Conservation (phyloP, 306 rosid genomes). For the Hylodesmum podocarpum region DNA sequence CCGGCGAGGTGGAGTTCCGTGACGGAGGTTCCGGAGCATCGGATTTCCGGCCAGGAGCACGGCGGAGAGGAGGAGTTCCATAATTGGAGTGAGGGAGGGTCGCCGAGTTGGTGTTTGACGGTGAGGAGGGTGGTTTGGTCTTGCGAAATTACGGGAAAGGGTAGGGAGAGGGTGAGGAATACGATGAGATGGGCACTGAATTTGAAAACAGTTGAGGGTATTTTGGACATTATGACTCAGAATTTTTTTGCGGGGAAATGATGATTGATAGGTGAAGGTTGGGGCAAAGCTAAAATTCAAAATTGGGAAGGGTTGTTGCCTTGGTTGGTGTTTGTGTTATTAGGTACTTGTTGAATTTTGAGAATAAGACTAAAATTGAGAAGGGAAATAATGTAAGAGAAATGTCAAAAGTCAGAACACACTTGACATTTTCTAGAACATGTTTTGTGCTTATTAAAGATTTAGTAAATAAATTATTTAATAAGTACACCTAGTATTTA, state of each 20-base stretch:
- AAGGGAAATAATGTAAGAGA: too few species aligned
- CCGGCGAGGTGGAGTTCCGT: background rate
- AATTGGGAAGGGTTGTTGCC: background rate
- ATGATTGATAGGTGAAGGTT: background rate
- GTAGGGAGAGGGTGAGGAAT: background rate
- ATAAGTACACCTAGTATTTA: too few species aligned
- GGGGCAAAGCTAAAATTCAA: background rate
- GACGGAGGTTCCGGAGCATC: background rate
- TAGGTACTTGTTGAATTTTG: background rate
- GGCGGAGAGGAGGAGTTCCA: background rate
- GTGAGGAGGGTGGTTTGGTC: background rate
- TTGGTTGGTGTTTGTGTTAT: background rate
- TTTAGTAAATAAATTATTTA: too few species aligned
- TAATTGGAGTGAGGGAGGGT: background rate
- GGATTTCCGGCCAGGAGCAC: background rate
- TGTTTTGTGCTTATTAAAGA: too few species aligned
- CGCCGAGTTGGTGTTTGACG: background rate
- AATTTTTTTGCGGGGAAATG: background rate
- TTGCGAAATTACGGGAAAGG: background rate
- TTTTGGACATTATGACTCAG: background rate
- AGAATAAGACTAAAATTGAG: too few species aligned
- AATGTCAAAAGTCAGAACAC: too few species aligned
- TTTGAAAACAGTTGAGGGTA: background rate
- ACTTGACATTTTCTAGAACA: too few species aligned
- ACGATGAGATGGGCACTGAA: background rate